These are phyloP conservation scores for Candolleomyces aberdarensis DNA, from an alignment of 768 basidiomycete genomes.

Conservation along the genomic window DNA sequence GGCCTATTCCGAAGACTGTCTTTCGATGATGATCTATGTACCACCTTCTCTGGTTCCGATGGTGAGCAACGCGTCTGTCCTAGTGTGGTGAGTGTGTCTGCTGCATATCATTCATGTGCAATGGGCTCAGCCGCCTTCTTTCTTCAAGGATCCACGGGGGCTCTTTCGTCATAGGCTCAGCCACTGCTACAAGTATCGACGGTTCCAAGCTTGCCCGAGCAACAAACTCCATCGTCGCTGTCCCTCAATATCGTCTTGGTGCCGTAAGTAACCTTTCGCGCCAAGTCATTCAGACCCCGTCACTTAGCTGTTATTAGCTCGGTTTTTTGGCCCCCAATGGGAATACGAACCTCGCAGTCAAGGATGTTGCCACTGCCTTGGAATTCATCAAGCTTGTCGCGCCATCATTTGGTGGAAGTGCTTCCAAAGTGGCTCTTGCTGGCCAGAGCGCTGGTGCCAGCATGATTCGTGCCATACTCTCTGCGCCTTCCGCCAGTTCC, in stretches of 20 bases:
- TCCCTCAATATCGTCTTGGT: constrained; percentile 84
- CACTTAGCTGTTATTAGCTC: constrained; percentile 37
- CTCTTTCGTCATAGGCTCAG: constrained; percentile 70
- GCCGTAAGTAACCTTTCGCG: constrained; percentile 43
- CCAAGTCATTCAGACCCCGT: too few species aligned
- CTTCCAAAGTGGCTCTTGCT: constrained; percentile 66
- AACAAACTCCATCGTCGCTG: constrained; percentile 74
- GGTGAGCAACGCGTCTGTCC: constrained; percentile 39
- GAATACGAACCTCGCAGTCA: constrained; percentile 67
- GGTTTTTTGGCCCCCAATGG: constrained; percentile 74
- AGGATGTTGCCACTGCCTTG: constrained; percentile 65
- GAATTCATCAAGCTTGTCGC: constrained; percentile 56
- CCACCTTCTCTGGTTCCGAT: constrained; percentile 37
- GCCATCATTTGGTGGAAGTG: constrained; percentile 65
- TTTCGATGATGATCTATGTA: constrained; percentile 74
- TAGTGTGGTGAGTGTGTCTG: constrained; percentile 52
- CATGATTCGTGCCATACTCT: constrained; percentile 75
- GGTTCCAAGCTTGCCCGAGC: constrained; percentile 70
- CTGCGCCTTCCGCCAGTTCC: constrained; percentile 62
- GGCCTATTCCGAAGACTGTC: constrained; percentile 71
- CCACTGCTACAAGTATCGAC: constrained; percentile 69
- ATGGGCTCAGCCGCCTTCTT: neutral
- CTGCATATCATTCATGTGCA: neutral
- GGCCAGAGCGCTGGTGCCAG: constrained; percentile 82
- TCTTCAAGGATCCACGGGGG: constrained; percentile 78